These are phyloP conservation scores for Fusarium torulosum DNA, from an alignment of 2,329 filamentous ascomycete species.

Conservation along the genomic window DNA sequence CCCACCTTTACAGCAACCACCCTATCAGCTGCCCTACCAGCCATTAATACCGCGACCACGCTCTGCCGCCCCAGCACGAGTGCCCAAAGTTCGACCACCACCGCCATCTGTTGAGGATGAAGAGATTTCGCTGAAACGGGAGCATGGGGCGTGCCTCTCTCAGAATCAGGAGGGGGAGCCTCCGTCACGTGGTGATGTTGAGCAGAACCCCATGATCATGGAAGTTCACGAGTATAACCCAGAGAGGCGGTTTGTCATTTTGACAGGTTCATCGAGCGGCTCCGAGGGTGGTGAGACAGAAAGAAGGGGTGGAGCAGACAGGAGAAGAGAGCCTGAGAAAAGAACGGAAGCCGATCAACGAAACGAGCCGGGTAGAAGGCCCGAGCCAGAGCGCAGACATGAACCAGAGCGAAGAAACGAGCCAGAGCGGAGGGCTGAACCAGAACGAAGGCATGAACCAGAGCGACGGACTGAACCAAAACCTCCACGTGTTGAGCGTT, in stretches of 20 bases:
- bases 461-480: conserved; percentile 1
- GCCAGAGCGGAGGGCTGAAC: neutral
- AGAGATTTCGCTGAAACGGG: conserved; percentile 69
- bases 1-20: conserved; percentile 22
- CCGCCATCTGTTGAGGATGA: conserved; percentile 79
- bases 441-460: conserved; percentile 17
- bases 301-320: conserved; percentile 39
- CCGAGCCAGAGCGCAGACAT: conserved; percentile 40
- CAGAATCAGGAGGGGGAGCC: conserved; percentile 64
- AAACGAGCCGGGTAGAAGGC: conserved; percentile 13
- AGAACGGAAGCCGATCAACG: conserved; percentile 9
- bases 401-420: conserved; percentile 41
- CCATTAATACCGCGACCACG: conserved; percentile 31
- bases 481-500: conserved; percentile 28
- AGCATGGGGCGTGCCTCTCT: conserved; percentile 60
- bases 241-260: conserved; percentile 75
- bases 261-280: conserved; percentile 54
- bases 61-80: conserved; percentile 31
- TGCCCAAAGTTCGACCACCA: conserved; percentile 63
- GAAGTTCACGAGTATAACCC: conserved; percentile 71
- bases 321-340: conserved; percentile 17
- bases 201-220: conserved; percentile 76
- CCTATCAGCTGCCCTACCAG: conserved; percentile 40
- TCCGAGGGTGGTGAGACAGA: conserved; percentile 46
- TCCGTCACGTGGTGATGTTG: conserved; percentile 71